A percentile compares a stretch with the other conserved stretches of the same genome.
Evolutionary conservation across 306 rosid genomes (phyloP).

Genomic region (Prunus mira): DNA sequence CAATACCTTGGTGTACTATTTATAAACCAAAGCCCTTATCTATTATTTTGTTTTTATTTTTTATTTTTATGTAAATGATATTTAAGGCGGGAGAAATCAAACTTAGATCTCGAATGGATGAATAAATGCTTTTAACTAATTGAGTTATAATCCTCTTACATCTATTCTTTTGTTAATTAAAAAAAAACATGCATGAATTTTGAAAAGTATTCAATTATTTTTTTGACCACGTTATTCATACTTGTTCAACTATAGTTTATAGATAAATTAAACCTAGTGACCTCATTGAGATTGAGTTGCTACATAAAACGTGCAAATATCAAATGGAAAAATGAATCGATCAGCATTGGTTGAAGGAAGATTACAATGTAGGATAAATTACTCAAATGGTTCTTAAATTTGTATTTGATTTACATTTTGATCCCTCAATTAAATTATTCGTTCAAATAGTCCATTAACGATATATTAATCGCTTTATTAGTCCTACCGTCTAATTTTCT

Average conservation of each 20-base stretch:
- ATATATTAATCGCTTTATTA: too few relatives aligned
- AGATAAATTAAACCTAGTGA: not conserved
- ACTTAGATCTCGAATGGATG: too few relatives aligned
- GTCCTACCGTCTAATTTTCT: too few relatives aligned
- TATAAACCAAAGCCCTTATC: not conserved
- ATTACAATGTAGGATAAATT: not conserved
- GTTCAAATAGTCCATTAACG: too few relatives aligned
- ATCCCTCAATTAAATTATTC: too few relatives aligned
- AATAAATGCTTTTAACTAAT: too few relatives aligned
- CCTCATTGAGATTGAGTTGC: not conserved
- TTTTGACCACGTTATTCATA: not conserved
- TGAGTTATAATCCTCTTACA: rapidly evolving
- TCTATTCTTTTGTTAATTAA: not conserved
- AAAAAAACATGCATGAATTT: not conserved
- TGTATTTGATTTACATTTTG: too few relatives aligned
- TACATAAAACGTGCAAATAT: not conserved
- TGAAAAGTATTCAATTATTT: not conserved
- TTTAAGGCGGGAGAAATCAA: too few relatives aligned
- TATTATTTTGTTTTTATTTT: not conserved
- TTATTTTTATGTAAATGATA: not conserved
- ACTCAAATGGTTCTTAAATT: too few relatives aligned
- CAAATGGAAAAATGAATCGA: not conserved
- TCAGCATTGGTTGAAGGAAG: not conserved
- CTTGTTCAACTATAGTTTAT: not conserved
- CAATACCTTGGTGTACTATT: not conserved